phyloP scores from a whole-genome alignment of 495 filamentous ascomycete species.

The Penicillium egyptiacum region DNA sequence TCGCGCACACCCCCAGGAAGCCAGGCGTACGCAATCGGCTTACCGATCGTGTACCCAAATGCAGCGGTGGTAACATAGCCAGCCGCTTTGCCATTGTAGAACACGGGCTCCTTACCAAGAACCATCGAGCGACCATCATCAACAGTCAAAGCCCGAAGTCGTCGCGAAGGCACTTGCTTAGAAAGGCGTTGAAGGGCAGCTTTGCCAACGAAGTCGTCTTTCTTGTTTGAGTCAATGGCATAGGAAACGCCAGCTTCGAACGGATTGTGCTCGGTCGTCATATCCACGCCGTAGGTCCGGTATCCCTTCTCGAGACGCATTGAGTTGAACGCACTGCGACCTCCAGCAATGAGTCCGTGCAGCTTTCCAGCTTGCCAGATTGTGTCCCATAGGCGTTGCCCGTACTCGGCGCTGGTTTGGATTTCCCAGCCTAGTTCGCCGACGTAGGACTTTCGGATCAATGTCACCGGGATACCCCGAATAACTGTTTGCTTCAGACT shows the following conservation, averaged over 20 bases:
- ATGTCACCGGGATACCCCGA: conserved; percentile 42
- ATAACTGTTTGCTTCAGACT: conserved; percentile 36
- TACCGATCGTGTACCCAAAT: conserved; percentile 47
- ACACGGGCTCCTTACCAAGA: conserved; percentile 54
- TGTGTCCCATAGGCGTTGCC: conserved; percentile 47
- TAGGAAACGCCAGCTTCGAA: conserved; percentile 46
- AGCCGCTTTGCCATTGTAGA: conserved; percentile 31
- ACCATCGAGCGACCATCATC: conserved; percentile 48
- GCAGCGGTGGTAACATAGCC: conserved; percentile 52
- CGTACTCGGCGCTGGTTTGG: conserved; percentile 48
- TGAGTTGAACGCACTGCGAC: conserved; percentile 49
- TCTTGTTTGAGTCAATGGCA: conserved; percentile 37
- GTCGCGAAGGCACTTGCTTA: conserved; percentile 24
- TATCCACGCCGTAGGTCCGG: conserved; percentile 43
- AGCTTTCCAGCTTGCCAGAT: conserved; percentile 45
- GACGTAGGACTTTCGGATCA: conserved; percentile 47
- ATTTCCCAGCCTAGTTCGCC: conserved; percentile 55
- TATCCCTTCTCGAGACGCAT: conserved; percentile 51
- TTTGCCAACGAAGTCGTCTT: conserved; percentile 43
- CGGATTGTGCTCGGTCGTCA: conserved; percentile 51
- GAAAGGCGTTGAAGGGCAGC: conserved; percentile 32
- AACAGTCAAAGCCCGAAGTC: conserved; percentile 43
- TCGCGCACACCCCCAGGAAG: conserved; percentile 36
- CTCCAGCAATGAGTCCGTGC: conserved; percentile 48
- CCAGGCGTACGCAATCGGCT: conserved; percentile 49